Percentiles rank a stretch among this genome's conserved stretches.
phyloP scores from a whole-genome alignment of 1,284 basidiomycete genomes.

The Blastosporella zonata region DNA sequence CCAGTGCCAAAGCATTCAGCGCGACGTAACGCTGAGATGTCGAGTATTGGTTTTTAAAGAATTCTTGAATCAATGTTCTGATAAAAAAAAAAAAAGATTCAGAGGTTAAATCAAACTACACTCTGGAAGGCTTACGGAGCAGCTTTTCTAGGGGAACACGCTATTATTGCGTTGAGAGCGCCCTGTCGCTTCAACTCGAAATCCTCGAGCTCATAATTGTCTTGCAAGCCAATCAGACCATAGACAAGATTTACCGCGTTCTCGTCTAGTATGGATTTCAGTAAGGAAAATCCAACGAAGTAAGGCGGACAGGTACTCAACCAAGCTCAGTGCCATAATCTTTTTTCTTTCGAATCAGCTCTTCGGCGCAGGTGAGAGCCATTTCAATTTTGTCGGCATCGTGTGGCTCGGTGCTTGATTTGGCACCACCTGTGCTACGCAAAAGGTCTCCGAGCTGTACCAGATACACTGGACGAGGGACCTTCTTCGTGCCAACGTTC shows the following conservation, averaged over 20 bases:
- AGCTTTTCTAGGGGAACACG: conserved; percentile 72
- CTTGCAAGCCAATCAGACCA: conserved; percentile 71
- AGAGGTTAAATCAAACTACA: background rate
- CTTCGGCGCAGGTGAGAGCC: conserved; percentile 75
- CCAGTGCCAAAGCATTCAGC: conserved; percentile 82
- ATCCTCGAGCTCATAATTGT: conserved; percentile 78
- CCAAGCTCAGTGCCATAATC: conserved; percentile 84
- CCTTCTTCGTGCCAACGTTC: conserved; percentile 60
- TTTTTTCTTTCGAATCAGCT: conserved; percentile 77
- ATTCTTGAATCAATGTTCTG: conserved; percentile 87
- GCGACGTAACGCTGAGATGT: conserved; percentile 81
- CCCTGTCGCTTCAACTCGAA: conserved; percentile 81
- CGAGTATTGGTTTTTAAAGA: conserved; percentile 91
- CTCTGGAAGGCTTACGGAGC: conserved; percentile 66
- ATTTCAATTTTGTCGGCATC: conserved; percentile 78
- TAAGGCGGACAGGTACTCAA: conserved; percentile 31
- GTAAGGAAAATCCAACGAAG: conserved; percentile 4
- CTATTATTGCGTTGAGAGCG: conserved; percentile 76
- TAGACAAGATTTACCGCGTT: conserved; percentile 83
- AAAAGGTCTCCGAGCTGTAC: conserved; percentile 75
- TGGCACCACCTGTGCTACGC: conserved; percentile 42
- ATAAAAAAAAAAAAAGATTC: background rate
- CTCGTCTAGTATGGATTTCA: conserved; percentile 58
- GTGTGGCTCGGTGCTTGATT: conserved; percentile 56
- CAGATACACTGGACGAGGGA: conserved; percentile 78